Conservation (phyloP, 495 filamentous ascomycete species). For the Durotheca rogersii region DNA sequence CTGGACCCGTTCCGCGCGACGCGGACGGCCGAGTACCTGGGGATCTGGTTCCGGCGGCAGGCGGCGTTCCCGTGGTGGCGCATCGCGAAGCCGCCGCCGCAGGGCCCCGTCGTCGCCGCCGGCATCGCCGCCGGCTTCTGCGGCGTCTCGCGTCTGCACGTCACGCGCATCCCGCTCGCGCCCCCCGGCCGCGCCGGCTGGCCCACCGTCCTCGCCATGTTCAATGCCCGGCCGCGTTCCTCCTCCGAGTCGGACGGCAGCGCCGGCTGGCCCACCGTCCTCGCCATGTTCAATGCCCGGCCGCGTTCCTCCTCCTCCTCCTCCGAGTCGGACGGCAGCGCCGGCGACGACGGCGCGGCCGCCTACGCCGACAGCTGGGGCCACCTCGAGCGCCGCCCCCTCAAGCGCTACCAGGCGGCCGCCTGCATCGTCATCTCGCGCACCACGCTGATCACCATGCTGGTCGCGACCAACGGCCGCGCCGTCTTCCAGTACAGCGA, state of each 20-base stretch:
- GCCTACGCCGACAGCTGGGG: conserved; percentile 15
- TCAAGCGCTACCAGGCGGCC: conserved; percentile 21
- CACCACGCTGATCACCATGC: conserved; percentile 37
- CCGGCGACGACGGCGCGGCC: not conserved
- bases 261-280: too few relatives aligned
- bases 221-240: conserved; percentile 7
- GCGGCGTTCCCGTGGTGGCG: conserved; percentile 15
- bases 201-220: conserved; percentile 22
- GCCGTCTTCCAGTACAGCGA: conserved; percentile 39
- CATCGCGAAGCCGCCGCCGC: conserved; percentile 29
- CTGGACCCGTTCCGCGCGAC: conserved; percentile 35
- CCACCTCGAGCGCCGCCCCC: conserved; percentile 10
- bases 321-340: not conserved
- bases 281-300: conserved; percentile 25
- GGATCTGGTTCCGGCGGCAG: conserved; percentile 33
- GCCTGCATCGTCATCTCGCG: conserved; percentile 37
- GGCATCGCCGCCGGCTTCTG: conserved; percentile 31
- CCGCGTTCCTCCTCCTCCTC: conserved; percentile 1
- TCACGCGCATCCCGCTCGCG: conserved; percentile 20
- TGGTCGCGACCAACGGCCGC: conserved; percentile 33
- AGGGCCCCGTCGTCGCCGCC: conserved; percentile 32
- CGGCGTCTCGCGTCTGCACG: conserved; percentile 16
- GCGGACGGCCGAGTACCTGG: conserved; percentile 30
- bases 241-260: not conserved
- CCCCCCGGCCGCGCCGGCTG: conserved; percentile 19